A percentile compares a stretch with the other conserved stretches of the same genome.
These are phyloP conservation scores for Aaosphaeria arxii DNA, from an alignment of 2,329 filamentous ascomycete species.

Conservation along the genomic window DNA sequence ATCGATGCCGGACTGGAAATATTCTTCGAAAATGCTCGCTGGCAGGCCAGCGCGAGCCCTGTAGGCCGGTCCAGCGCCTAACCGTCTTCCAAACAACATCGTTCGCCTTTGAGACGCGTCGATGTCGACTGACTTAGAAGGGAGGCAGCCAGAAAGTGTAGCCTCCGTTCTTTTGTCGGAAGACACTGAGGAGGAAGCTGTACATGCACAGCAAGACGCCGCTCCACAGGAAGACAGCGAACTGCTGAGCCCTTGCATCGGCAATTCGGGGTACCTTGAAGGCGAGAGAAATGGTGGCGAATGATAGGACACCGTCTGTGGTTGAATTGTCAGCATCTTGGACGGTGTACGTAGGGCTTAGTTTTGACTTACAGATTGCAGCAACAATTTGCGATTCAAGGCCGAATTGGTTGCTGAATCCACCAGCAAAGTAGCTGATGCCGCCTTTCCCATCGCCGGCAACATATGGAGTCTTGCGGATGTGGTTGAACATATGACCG, in stretches of 20 bases:
- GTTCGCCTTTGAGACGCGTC: too few relatives aligned
- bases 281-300: conserved; percentile 86
- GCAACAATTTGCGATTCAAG: conserved; percentile 95
- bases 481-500: conserved; percentile 99
- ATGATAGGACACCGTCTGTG: conserved; percentile 74
- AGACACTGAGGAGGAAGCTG: conserved; percentile 90
- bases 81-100: too few relatives aligned
- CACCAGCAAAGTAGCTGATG: conserved; percentile 83
- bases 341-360: neutral
- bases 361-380: conserved; percentile 74
- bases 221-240: conserved; percentile 78
- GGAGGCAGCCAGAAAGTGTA: conserved; percentile 95
- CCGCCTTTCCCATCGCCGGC: conserved; percentile 79
- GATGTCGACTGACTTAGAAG: conserved; percentile 52
- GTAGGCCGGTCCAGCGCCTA: too few relatives aligned
- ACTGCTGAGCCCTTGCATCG: conserved; percentile 72
- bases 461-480: conserved; percentile 92
- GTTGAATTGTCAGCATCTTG: neutral
- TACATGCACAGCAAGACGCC: conserved; percentile 77
- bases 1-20: too few relatives aligned
- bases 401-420: conserved; percentile 91
- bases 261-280: conserved; percentile 88
- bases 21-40: too few relatives aligned
- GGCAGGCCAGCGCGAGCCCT: too few relatives aligned
- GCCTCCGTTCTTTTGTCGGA: conserved; percentile 89